phyloP scores from a whole-genome alignment of 768 basidiomycete species.

The Guyanaporus albipodus region DNA sequence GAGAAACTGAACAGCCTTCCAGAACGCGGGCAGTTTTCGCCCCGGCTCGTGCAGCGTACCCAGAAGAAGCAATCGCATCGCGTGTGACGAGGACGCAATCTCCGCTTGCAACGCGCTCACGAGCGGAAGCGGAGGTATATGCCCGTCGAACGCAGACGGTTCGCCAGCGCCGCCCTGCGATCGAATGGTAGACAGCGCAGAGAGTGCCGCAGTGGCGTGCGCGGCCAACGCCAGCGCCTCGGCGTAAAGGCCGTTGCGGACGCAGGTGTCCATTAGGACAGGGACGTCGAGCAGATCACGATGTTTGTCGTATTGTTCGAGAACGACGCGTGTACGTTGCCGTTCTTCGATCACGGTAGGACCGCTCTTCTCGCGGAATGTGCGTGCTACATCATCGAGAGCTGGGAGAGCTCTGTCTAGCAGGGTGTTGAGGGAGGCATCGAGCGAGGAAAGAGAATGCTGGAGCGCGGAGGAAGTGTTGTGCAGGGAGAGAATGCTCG shows the following conservation, averaged over 20 bases:
- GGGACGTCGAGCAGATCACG: constrained; percentile 90
- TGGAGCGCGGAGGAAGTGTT: constrained; percentile 70
- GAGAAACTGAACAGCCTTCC: constrained; percentile 87
- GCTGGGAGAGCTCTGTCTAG: constrained; percentile 66
- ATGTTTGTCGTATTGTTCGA: constrained; percentile 92
- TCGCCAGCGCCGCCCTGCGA: constrained; percentile 27
- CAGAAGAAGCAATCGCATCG: constrained; percentile 76
- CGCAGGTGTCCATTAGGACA: constrained; percentile 86
- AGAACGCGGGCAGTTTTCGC: constrained; percentile 79
- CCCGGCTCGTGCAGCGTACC: constrained; percentile 76
- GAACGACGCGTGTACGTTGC: constrained; percentile 73
- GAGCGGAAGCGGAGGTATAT: constrained; percentile 20
- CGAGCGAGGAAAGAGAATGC: constrained; percentile 68
- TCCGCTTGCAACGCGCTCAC: constrained; percentile 57
- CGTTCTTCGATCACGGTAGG: constrained; percentile 65
- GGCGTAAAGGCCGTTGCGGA: constrained; percentile 86
- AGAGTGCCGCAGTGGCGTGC: constrained; percentile 57
- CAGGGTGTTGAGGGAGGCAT: constrained; percentile 66
- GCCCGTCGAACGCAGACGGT: constrained; percentile 45
- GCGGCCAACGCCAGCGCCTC: constrained; percentile 85
- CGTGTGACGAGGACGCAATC: constrained; percentile 57
- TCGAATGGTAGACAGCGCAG: constrained; percentile 35
- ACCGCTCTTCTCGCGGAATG: constrained; percentile 73
- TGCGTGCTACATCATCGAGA: constrained; percentile 66
- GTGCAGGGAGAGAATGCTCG: constrained; percentile 88